phyloP scores from a whole-genome alignment of 495 filamentous ascomycete genomes.

The Penicilliopsis zonata region DNA sequence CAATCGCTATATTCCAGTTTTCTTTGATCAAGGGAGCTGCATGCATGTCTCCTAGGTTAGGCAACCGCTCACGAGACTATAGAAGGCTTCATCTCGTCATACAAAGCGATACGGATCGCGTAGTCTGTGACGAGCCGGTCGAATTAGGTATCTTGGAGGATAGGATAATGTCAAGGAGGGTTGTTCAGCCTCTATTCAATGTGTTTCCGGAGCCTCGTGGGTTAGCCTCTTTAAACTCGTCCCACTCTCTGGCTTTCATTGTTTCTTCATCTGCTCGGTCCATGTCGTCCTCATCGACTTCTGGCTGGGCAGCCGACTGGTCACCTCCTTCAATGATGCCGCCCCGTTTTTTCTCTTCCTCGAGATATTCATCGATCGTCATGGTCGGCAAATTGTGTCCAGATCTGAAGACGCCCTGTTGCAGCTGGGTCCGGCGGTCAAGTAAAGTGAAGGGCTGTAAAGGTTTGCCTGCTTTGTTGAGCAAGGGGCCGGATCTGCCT shows the following conservation, averaged over 20 bases:
- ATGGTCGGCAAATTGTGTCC: slow-evolving; percentile 93
- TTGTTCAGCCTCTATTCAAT: slow-evolving; percentile 58
- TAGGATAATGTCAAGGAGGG: not conserved
- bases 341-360: slow-evolving; percentile 75
- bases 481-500: slow-evolving; percentile 55
- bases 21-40: no score
- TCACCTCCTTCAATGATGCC: slow-evolving; percentile 88
- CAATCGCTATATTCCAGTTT: no score
- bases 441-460: slow-evolving; percentile 84
- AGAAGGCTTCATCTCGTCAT: not conserved
- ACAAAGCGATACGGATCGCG: not conserved
- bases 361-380: slow-evolving; percentile 95
- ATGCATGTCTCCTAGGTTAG: no score
- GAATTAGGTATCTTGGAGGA: no score
- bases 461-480: slow-evolving; percentile 75
- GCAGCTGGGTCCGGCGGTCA: slow-evolving; percentile 62
- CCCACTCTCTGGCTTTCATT: slow-evolving; percentile 88
- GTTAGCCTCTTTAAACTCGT: slow-evolving; percentile 88
- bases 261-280: slow-evolving; percentile 80
- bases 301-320: slow-evolving; percentile 52
- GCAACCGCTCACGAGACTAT: no score
- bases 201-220: slow-evolving; percentile 81
- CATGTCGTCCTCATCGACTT: slow-evolving; percentile 79
- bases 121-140: no score
- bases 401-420: slow-evolving; percentile 74